A percentile compares a stretch with the other conserved stretches of the same genome.
phyloP scores from a whole-genome alignment of 495 filamentous ascomycete species.

The Trichocladium antarcticum region DNA sequence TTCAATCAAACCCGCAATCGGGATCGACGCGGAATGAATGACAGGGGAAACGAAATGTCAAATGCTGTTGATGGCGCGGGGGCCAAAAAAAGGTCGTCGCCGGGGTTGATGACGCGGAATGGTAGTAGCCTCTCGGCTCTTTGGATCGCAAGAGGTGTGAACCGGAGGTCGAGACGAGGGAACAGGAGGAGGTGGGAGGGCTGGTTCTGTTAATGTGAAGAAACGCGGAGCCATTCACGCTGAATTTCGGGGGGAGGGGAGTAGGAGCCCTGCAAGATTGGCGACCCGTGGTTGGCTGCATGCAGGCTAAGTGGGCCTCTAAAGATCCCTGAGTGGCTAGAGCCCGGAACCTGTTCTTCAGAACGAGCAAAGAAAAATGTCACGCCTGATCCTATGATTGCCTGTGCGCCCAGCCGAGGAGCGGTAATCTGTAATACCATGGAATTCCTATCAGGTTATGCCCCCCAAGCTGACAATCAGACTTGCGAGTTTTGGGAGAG shows the following conservation, averaged over 20 bases:
- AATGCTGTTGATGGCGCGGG: slow-evolving; percentile 6
- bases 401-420: no score
- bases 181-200: slow-evolving; percentile 24
- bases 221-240: slow-evolving; percentile 19
- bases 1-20: slow-evolving; percentile 12
- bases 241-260: slow-evolving; percentile 20
- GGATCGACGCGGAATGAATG: slow-evolving; percentile 5
- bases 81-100: slow-evolving; percentile 6
- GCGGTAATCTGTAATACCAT: no score
- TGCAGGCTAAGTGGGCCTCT: slow-evolving; percentile 14
- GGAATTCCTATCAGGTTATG: no score
- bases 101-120: slow-evolving; percentile 13
- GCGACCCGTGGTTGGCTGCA: slow-evolving; percentile 10
- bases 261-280: slow-evolving; percentile 10
- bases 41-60: slow-evolving; percentile 1
- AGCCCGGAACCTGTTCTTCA: slow-evolving; percentile 9
- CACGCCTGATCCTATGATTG: background rate
- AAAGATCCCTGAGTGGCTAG: slow-evolving; percentile 17
- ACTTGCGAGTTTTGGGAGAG: background rate
- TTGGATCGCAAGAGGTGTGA: slow-evolving; percentile 17
- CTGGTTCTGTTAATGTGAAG: slow-evolving; percentile 29
- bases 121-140: slow-evolving; percentile 10
- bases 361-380: background rate
- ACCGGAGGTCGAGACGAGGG: slow-evolving; percentile 20
- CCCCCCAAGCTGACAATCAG: no score